A percentile compares a stretch with the other conserved stretches of the same genome.
phyloP scores from a whole-genome alignment of 768 basidiomycete genomes.

The Plicaturopsis crispa region DNA sequence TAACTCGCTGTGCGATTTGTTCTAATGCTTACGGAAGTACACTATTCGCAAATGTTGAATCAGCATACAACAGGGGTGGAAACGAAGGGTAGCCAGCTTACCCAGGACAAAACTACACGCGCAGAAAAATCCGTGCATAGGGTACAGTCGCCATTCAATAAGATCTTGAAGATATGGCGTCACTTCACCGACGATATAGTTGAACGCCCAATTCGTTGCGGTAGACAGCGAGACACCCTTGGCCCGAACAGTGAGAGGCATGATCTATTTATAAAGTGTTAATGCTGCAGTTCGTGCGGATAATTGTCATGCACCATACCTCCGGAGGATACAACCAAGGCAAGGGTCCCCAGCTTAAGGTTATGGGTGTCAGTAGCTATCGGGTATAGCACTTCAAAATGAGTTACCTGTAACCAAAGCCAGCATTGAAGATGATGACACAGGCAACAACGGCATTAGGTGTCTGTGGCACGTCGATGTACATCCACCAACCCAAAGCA shows the following conservation, averaged over 20 bases:
- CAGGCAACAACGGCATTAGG: conserved; percentile 83
- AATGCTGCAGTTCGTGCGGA: background rate
- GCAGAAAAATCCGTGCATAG: conserved; percentile 94
- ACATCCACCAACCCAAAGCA: conserved; percentile 90
- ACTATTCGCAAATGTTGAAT: conserved; percentile 32
- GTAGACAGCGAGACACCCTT: conserved; percentile 96
- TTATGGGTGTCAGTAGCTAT: conserved; percentile 1
- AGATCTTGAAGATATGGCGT: conserved; percentile 84
- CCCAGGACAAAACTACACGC: conserved; percentile 78
- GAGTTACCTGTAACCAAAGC: conserved; percentile 76
- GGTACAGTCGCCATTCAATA: conserved; percentile 88
- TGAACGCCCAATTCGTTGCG: conserved; percentile 81
- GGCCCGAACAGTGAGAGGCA: conserved; percentile 82
- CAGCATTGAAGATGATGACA: conserved; percentile 90
- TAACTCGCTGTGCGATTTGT: conserved; percentile 5
- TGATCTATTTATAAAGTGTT: conserved; percentile 46
- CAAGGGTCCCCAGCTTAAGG: conserved; percentile 71
- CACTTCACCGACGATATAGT: conserved; percentile 81
- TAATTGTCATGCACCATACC: conserved; percentile 26
- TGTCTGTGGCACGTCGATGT: conserved; percentile 78
- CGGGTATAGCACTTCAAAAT: background rate
- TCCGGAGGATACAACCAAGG: conserved; percentile 89
- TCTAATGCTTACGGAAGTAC: conserved; percentile 59
- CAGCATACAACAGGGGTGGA: conserved; percentile 3
- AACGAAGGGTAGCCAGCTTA: conserved; percentile 20